Evolutionary conservation across 345 rosid species (phyloP), one percentile per base, ranked within the genome.

Genomic region (Lumnitzera racemosa): DNA sequence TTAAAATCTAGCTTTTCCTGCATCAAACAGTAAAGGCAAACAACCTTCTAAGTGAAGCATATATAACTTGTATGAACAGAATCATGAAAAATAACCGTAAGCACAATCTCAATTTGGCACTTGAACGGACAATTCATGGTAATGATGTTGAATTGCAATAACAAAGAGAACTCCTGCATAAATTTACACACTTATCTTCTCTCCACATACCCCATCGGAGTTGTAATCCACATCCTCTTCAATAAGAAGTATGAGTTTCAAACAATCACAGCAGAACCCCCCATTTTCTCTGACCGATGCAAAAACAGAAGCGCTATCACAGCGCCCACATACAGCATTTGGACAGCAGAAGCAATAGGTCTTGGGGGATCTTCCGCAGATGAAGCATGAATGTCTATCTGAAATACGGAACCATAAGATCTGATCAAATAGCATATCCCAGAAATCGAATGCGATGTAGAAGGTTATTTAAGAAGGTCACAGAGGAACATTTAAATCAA

Each of bases 261-360:
- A 63, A 51, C 89, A 84, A 36, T 51, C 25, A 52, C 49, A 43
- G 61, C 86, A 84, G 16, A 81, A 65, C 50, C 86, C 89, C 27
- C 51, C 53, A 17, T 59, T 55, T 59, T 55, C 58, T 63, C 48
- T 73, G 47, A 75, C 50, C 13, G 66, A 15, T 1, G 49, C 74
- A 56, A 84, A 81, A 15, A 64, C 68, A 27, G 63, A 54, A 65
- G 53, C 74, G 43, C 55, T 61, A 27, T 62, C 56, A 63, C 86
- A 84, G 53, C 63, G 31, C 20, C 82, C 71, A 15, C 89, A 84
- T 48, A 79, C 64, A 27, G 81, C 84, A 15, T 24, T 63, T 46
- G 82, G 81, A 63, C 86, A 84, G 63, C 77, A 74, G 36, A 76
- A 75, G 82, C 89, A 84, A 48, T 63, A 61, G 47, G 69, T 66